Conservation (phyloP, 1,284 basidiomycete genomes). For the Trichosporon faecale region DNA sequence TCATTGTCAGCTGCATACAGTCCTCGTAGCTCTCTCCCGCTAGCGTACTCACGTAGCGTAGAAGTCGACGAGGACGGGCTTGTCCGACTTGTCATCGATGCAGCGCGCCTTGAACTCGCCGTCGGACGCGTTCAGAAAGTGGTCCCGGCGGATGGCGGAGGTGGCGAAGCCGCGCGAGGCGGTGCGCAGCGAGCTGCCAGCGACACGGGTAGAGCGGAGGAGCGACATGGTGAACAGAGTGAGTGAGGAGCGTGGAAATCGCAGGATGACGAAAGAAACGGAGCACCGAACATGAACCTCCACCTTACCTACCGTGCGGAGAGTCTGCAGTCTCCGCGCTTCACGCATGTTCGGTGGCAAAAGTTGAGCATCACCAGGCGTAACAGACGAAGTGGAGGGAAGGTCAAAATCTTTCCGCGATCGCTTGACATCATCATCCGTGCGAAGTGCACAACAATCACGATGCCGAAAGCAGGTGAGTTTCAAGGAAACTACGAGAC, state of each 20-base stretch:
- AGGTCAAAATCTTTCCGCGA: constrained; percentile 20
- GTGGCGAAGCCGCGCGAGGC: constrained; percentile 22
- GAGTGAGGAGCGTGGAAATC: neutral
- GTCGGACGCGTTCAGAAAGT: constrained; percentile 35
- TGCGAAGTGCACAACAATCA: neutral
- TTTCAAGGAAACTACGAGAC: neutral
- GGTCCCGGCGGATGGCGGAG: constrained; percentile 30
- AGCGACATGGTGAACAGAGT: constrained; percentile 15
- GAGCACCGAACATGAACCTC: neutral
- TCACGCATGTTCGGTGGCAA: neutral
- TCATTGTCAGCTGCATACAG: neutral
- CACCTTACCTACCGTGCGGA: neutral
- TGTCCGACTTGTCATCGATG: constrained; percentile 28
- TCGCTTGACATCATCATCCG: constrained; percentile 7
- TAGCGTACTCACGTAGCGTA: constrained; percentile 43
- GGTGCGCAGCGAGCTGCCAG: neutral
- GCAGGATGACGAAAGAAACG: constrained; percentile 11
- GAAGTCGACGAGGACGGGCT: constrained; percentile 51
- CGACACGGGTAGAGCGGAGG: constrained; percentile 20
- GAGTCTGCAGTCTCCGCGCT: neutral
- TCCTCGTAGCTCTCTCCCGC: neutral
- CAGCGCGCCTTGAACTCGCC: constrained; percentile 35
- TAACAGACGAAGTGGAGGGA: constrained; percentile 6
- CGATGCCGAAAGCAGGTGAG: constrained; percentile 47
- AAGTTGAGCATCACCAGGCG: neutral